Base-by-base conservation (phyloP, 805 yeast genomes). In the Saccharomycopsis malanga region DNA sequence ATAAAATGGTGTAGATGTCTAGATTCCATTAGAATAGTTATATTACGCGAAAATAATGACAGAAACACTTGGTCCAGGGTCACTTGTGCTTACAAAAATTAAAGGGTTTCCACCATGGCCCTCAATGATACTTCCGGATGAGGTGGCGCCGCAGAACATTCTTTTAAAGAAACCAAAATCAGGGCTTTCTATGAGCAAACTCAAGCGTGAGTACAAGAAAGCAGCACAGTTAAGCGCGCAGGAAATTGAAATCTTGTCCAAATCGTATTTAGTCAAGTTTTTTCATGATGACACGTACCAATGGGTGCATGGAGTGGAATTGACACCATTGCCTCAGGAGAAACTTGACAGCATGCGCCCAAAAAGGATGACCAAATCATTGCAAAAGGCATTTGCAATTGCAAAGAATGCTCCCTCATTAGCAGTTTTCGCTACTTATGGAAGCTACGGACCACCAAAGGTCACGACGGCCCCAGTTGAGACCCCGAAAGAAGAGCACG, bases 91-190 rank as follows among this genome's bases (percentile, higher is more conserved):
- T 21, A 93, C 93, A 5, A 87, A 87, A 62, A 79, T 87, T 41
- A 87, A 85, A 58, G 94, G 95, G 6, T 87, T 79, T 59, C 85
- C 95, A 2, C 83, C 89, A 36, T 87, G 96, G 96, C 96, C 96
- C 0, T 88, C 89, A 2, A 80, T 86, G 78, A 79, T 85, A 3
- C 72, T 86, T 3, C 81, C 80, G 1, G 74, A 68, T 50, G 70
- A 72, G 15, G 62, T 76, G 5, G 68, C 86, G 4, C 93, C 95
- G 0, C 74, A 67, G 18, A 66, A 71, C 54, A 75, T 85, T 24
- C 54, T 64, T 22, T 61, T 63, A 15, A 72, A 69, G 51, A 73
- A 70, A 48, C 85, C 87, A 14, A 75, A 75, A 54, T 54, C 64
- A 18, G 55, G 64, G 27, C 58, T 62, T 23, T 54, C 62, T 21